Evolutionary conservation across 2,329 filamentous ascomycete genomes (phyloP), one percentile per base, ranked within the genome.

Genomic region (Magnaporthales sp.): DNA sequence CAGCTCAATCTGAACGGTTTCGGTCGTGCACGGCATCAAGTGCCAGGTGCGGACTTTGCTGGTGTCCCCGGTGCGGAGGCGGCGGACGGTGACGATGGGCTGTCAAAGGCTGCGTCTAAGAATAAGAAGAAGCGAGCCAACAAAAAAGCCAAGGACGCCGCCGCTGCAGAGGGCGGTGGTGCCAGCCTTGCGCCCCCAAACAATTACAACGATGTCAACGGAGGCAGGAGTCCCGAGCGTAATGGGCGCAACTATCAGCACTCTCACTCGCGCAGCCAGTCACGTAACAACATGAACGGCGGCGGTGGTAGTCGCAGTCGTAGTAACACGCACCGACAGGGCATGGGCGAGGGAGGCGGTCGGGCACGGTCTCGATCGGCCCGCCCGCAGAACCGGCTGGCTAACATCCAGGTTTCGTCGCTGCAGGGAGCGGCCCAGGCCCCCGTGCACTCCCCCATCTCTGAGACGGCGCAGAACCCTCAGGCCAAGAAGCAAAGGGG

Each of bases 71-170:
- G 85, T 54, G 65, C 65, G 15, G 65, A 66, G 60, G 81, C 85
- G 46, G 84, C 70, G 77, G 89, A 78, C 80, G 89, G 84, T 76
- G 90, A 92, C 68, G 91, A 91, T 71, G 89, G 85, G 71, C 77
- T 95, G 69, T 93, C 91, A 69, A 96, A 95, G 80, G 87, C 90
- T 66, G 93, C 91, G 13, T 81, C 92, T 72, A 97, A 97, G 85
- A 97, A 97, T 80, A 98, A 98, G 87, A 98, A 98, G 87, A 98
- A 98, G 86, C 87, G 95, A 71, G 91, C 91, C 70, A 86, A 83
- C 71, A 97, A 96, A 84, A 98, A 97, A 80, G 86, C 86, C 65
- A 95, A 93, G 75, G 93, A 95, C 62, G 85, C 83, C 6, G 91
- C 92, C 22, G 87, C 86, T 64, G 89, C 70, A 67, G 74, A 74